Conservation (phyloP, 139 green algal genomes). For the Volvox africanus region DNA sequence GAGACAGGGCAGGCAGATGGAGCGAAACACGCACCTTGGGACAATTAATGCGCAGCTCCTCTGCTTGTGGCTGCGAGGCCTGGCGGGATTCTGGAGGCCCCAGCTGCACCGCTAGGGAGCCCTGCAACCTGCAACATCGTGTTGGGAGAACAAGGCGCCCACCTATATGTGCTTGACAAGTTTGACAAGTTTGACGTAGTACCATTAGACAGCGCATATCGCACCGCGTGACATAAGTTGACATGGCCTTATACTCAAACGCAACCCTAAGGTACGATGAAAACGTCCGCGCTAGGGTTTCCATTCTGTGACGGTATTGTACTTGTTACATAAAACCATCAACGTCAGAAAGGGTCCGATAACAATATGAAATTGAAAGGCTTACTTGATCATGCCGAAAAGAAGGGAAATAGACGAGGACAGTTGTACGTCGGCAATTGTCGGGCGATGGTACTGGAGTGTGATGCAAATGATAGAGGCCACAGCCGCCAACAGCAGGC, state of each 20-base stretch:
- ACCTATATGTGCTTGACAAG: background rate
- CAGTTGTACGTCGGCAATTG: background rate
- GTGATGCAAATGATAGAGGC: slow-evolving; percentile 5
- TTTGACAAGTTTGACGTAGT: background rate
- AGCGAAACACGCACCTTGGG: background rate
- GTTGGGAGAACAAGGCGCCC: background rate
- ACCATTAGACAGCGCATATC: background rate
- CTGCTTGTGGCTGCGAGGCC: background rate
- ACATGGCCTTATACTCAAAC: background rate
- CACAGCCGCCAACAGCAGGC: background rate
- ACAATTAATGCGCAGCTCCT: slow-evolving; percentile 40
- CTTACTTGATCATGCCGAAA: slow-evolving; percentile 34
- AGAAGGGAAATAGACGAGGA: slow-evolving; percentile 9
- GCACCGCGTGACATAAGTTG: no score
- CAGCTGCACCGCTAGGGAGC: background rate
- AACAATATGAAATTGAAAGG: no score
- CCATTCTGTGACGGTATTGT: no score
- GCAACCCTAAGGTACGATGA: background rate
- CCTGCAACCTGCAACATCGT: background rate
- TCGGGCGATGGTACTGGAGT: background rate
- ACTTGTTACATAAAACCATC: no score
- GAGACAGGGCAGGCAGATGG: background rate
- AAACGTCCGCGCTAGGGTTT: background rate
- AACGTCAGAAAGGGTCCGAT: no score
- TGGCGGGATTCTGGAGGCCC: background rate